phyloP scores from a whole-genome alignment of 2,329 filamentous ascomycete species.

The Cryoendolithus antarcticus region DNA sequence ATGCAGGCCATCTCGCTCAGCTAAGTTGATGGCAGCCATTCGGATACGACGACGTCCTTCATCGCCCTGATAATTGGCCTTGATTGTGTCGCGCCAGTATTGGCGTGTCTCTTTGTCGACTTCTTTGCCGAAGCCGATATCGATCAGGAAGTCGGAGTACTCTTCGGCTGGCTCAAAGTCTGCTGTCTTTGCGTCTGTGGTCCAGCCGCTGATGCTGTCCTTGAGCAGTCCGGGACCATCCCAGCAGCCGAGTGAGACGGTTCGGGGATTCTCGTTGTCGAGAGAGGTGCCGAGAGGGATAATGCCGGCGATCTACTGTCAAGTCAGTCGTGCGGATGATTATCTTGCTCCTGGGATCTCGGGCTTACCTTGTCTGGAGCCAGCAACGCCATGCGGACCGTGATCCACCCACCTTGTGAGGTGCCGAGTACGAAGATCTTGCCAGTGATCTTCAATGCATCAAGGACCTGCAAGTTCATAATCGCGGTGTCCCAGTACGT shows the following conservation, averaged over 20 bases:
- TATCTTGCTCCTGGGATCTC: not conserved
- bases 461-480: slow-evolving; percentile 31
- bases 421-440: slow-evolving; percentile 39
- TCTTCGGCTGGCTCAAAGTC: slow-evolving; percentile 30
- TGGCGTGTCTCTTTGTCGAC: slow-evolving; percentile 25
- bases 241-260: slow-evolving; percentile 37
- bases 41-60: slow-evolving; percentile 34
- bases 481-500: slow-evolving; percentile 43
- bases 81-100: slow-evolving; percentile 34
- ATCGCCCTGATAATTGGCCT: slow-evolving; percentile 36
- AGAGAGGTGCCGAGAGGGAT: slow-evolving; percentile 41
- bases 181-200: slow-evolving; percentile 25
- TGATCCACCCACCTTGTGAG: slow-evolving; percentile 43
- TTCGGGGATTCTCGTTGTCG: slow-evolving; percentile 36
- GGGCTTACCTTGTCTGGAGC: slow-evolving; percentile 30
- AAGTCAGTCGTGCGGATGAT: not conserved
- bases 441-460: slow-evolving; percentile 27
- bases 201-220: slow-evolving; percentile 29
- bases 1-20: slow-evolving; percentile 37
- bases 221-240: slow-evolving; percentile 25
- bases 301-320: slow-evolving; percentile 35
- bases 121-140: slow-evolving; percentile 35
- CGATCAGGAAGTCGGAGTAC: slow-evolving; percentile 35
- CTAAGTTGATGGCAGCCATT: slow-evolving; percentile 39
- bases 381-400: slow-evolving; percentile 40